Conservation (phyloP, 2,329 filamentous ascomycete species). For the Penicillium frequentans region DNA sequence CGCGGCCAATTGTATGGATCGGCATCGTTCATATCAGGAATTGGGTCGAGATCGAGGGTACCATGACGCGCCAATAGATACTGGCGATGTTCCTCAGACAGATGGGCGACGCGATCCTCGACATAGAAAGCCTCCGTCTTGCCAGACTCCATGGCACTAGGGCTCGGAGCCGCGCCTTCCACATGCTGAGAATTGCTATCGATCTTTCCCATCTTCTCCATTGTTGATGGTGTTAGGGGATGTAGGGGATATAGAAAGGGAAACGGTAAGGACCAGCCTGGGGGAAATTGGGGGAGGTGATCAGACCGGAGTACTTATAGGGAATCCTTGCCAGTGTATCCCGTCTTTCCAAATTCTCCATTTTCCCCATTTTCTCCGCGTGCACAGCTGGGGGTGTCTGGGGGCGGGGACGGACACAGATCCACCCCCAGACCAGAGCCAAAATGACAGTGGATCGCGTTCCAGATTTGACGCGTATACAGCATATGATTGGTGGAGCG, state of each 20-base stretch:
- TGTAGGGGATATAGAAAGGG: not conserved
- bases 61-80: constrained; percentile 56
- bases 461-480: not conserved
- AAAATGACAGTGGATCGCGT: not conserved
- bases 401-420: not conserved
- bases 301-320: not conserved
- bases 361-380: not conserved
- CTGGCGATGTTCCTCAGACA: constrained; percentile 34
- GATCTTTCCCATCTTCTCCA: constrained; percentile 13
- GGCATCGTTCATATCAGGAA: constrained; percentile 51
- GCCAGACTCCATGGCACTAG: constrained; percentile 10
- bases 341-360: not conserved
- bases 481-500: not conserved
- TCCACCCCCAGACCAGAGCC: not conserved
- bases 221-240: not conserved
- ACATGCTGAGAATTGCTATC: constrained; percentile 14
- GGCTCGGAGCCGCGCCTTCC: constrained; percentile 4
- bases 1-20: constrained; percentile 59
- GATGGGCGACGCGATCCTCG: constrained; percentile 19
- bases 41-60: constrained; percentile 54
- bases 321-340: too few relatives aligned
- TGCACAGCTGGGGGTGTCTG: not conserved
- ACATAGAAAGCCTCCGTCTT: constrained; percentile 16
- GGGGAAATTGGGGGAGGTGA: not conserved
- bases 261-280: not conserved